These are phyloP conservation scores for Daldinia decipiens DNA, from an alignment of 495 filamentous ascomycete species.

Conservation along the genomic window DNA sequence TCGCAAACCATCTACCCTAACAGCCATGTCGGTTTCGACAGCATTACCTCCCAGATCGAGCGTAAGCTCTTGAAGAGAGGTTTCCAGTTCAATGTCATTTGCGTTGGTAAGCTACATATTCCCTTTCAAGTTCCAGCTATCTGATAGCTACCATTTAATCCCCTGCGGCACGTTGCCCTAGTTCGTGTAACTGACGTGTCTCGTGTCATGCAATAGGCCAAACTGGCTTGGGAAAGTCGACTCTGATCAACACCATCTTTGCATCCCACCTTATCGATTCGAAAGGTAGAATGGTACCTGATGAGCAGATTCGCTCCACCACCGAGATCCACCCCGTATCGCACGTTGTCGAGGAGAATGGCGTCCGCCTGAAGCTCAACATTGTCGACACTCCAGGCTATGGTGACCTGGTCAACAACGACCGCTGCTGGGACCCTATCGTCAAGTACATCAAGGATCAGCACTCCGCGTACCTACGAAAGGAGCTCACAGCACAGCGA, in stretches of 20 bases:
- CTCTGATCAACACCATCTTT: conserved; percentile 99
- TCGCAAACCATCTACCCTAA: conserved; percentile 78
- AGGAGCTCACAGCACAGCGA: conserved; percentile 99
- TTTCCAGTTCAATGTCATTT: conserved; percentile 99
- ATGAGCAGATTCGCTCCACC: conserved; percentile 91
- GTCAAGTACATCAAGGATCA: conserved; percentile 99
- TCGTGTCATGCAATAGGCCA: conserved; percentile 72
- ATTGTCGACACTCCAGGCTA: conserved; percentile 99
- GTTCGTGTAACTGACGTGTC: conserved; percentile 51
- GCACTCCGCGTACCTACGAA: conserved; percentile 99
- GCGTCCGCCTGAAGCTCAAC: conserved; percentile 94
- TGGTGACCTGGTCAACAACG: conserved; percentile 99
- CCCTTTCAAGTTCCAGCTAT: background rate
- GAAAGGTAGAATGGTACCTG: conserved; percentile 91
- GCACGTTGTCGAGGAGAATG: conserved; percentile 99
- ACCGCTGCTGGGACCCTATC: conserved; percentile 98
- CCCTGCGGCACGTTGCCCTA: conserved; percentile 12
- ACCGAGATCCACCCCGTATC: conserved; percentile 98
- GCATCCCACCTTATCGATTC: conserved; percentile 99
- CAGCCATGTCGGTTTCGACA: conserved; percentile 99
- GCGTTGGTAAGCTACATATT: conserved; percentile 80
- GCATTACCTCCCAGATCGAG: conserved; percentile 98
- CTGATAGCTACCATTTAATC: conserved; percentile 1
- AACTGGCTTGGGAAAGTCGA: conserved; percentile 98
- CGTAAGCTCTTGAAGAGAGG: conserved; percentile 99